These are phyloP conservation scores for Hygrophorus russula DNA, from an alignment of 768 basidiomycete species.

Conservation along the genomic window DNA sequence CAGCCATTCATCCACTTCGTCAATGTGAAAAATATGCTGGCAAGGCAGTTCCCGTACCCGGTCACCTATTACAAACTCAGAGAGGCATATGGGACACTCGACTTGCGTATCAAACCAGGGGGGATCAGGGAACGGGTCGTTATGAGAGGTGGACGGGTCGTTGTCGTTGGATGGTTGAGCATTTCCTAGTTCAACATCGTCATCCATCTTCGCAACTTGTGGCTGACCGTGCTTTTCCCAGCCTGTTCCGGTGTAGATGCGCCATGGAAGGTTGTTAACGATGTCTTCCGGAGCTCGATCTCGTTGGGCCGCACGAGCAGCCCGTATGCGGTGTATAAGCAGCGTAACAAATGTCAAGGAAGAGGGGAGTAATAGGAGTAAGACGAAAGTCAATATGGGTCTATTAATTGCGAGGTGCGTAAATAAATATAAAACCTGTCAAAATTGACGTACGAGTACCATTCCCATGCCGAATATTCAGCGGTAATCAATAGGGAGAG, in stretches of 20 bases:
- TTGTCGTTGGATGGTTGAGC: slow-evolving; percentile 14
- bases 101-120: slow-evolving; percentile 74
- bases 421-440: slow-evolving; percentile 3
- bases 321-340: slow-evolving; percentile 79
- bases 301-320: slow-evolving; percentile 68
- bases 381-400: slow-evolving; percentile 75
- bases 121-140: slow-evolving; percentile 23
- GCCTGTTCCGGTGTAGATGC: slow-evolving; percentile 70
- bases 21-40: slow-evolving; percentile 88
- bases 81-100: slow-evolving; percentile 92
- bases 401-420: slow-evolving; percentile 23
- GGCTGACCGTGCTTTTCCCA: slow-evolving; percentile 64
- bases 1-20: slow-evolving; percentile 89
- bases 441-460: slow-evolving; percentile 65
- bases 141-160: slow-evolving; percentile 30
- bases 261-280: slow-evolving; percentile 70
- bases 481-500: slow-evolving; percentile 68
- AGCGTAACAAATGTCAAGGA: slow-evolving; percentile 83
- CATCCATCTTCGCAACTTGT: no score
- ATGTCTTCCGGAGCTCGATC: slow-evolving; percentile 78
- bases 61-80: slow-evolving; percentile 78
- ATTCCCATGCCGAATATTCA: slow-evolving; percentile 80
- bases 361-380: slow-evolving; percentile 85
- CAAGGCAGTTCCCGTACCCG: slow-evolving; percentile 87
- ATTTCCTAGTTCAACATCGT: slow-evolving; percentile 28